Conservation (phyloP, 352 stramenopile genomes). For the Phytophthora idaei region DNA sequence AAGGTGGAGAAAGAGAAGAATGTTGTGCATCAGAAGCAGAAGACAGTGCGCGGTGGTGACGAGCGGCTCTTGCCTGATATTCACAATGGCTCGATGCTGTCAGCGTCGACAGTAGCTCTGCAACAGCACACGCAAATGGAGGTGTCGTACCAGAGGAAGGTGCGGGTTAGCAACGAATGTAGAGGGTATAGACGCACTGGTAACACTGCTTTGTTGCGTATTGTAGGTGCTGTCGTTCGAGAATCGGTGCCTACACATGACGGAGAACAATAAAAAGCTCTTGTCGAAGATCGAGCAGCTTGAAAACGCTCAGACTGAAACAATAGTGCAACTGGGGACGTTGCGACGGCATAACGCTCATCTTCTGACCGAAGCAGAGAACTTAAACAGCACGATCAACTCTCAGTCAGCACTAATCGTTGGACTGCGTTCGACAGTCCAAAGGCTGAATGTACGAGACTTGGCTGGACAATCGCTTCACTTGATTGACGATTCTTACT, state of each 20-base stretch:
- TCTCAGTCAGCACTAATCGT: constrained; percentile 69
- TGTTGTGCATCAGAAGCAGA: constrained; percentile 31
- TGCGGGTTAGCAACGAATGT: constrained; percentile 14
- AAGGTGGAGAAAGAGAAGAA: constrained; percentile 61
- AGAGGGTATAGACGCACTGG: background rate
- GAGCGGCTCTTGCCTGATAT: constrained; percentile 51
- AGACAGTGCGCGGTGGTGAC: constrained; percentile 22
- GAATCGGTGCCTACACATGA: constrained; percentile 59
- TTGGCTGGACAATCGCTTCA: background rate
- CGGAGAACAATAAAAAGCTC: constrained; percentile 77
- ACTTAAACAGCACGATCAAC: constrained; percentile 50
- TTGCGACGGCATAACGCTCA: constrained; percentile 52
- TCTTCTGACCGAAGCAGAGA: constrained; percentile 44
- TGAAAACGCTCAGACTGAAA: constrained; percentile 55
- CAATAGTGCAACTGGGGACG: constrained; percentile 35
- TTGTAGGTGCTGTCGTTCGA: constrained; percentile 63
- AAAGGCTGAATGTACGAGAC: constrained; percentile 51
- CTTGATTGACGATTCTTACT: constrained; percentile 3
- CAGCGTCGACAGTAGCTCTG: constrained; percentile 41
- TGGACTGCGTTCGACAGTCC: constrained; percentile 57
- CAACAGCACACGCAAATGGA: constrained; percentile 77
- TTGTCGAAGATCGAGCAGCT: constrained; percentile 67
- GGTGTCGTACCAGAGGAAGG: constrained; percentile 69
- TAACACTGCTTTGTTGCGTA: background rate
- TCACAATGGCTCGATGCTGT: constrained; percentile 23